Evolutionary conservation across 1,284 basidiomycete genomes (phyloP).

Genomic region (Ustilago tritici): DNA sequence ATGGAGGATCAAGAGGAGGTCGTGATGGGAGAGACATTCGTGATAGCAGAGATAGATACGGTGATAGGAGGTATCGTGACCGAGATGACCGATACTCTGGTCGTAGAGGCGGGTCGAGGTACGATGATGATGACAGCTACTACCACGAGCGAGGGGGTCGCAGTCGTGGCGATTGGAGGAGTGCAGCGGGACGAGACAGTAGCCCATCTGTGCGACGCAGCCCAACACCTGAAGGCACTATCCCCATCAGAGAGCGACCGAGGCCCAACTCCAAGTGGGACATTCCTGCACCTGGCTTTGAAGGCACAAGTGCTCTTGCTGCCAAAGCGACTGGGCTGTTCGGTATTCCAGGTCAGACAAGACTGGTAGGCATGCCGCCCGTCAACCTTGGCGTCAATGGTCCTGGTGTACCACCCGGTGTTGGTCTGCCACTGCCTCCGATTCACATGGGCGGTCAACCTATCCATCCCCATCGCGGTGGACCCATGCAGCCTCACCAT

Average conservation of each 20-base stretch:
- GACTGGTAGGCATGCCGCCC: slow-evolving; percentile 75
- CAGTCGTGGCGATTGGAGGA: slow-evolving; percentile 70
- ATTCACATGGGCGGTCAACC: slow-evolving; percentile 73
- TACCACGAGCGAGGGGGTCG: slow-evolving; percentile 70
- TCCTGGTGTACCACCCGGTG: slow-evolving; percentile 45
- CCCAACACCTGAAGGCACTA: slow-evolving; percentile 87
- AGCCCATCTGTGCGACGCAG: slow-evolving; percentile 83
- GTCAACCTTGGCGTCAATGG: slow-evolving; percentile 46
- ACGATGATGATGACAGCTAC: slow-evolving; percentile 41
- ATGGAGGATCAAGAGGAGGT: slow-evolving; percentile 21
- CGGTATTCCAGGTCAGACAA: slow-evolving; percentile 89
- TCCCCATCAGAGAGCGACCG: slow-evolving; percentile 85
- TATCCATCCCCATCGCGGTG: slow-evolving; percentile 37
- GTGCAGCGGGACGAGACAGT: slow-evolving; percentile 43
- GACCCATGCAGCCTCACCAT: slow-evolving; percentile 22
- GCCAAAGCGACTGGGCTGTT: slow-evolving; percentile 97
- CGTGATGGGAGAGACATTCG: slow-evolving; percentile 25
- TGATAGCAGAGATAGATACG: slow-evolving; percentile 20
- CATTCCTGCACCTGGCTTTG: slow-evolving; percentile 92
- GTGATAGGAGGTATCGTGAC: slow-evolving; percentile 25
- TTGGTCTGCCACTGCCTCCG: slow-evolving; percentile 75
- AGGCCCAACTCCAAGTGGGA: slow-evolving; percentile 94
- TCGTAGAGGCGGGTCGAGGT: slow-evolving; percentile 36
- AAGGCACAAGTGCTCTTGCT: slow-evolving; percentile 91
- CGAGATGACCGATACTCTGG: slow-evolving; percentile 40